These are phyloP conservation scores for Pelargonium cotyledonis DNA, from an alignment of 441 rosid species.

Conservation along the genomic window DNA sequence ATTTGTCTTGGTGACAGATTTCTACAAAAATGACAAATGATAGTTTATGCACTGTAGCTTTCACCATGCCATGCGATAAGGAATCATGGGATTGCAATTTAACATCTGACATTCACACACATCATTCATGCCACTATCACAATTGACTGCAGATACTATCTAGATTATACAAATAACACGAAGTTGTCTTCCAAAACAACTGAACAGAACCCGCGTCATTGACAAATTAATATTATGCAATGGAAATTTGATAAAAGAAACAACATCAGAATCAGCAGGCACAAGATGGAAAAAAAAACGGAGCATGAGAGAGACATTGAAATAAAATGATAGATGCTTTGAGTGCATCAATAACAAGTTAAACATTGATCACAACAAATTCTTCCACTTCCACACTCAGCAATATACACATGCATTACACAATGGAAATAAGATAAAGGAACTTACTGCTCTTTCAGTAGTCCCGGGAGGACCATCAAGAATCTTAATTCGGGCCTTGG, in stretches of 20 bases:
- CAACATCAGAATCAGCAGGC: neutral
- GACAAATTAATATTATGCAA: conserved; percentile 1
- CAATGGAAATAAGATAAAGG: neutral
- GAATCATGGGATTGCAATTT: neutral
- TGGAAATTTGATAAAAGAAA: neutral
- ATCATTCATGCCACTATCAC: neutral
- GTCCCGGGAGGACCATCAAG: conserved; percentile 28
- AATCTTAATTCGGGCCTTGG: conserved; percentile 26
- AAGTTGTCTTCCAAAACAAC: neutral
- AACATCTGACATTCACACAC: neutral
- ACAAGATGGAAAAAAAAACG: neutral
- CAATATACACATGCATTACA: neutral
- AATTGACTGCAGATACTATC: conserved; percentile 5
- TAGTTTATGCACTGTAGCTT: neutral
- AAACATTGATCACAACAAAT: neutral
- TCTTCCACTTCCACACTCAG: neutral
- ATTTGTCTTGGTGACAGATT: neutral
- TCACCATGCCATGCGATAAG: neutral
- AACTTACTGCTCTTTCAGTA: conserved; percentile 24
- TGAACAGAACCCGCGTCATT: neutral
- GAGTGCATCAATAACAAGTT: no score
- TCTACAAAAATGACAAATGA: neutral
- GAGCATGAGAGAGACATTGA: neutral
- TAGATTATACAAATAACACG: neutral
- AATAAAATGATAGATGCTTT: neutral